phyloP scores from a whole-genome alignment of 225 moss, liverwort and hornwort genomes.

The Anthoceros angustus region DNA sequence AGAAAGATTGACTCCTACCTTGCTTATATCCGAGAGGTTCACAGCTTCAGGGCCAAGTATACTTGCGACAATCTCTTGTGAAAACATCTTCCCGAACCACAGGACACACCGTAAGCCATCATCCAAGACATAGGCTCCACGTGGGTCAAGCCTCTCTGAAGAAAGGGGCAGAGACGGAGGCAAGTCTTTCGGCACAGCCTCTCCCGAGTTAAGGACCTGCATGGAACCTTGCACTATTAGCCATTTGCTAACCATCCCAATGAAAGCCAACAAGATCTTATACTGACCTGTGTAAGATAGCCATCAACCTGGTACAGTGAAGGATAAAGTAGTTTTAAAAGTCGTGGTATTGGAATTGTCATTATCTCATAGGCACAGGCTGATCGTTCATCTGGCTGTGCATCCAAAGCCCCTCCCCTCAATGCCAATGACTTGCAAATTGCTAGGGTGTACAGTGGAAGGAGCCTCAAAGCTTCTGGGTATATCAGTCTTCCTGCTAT shows the following conservation, averaged over 20 bases:
- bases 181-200: constrained; percentile 30
- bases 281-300: constrained; percentile 53
- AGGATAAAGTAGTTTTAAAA: constrained; percentile 61
- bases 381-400: constrained; percentile 62
- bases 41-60: constrained; percentile 65
- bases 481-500: constrained; percentile 76
- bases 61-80: constrained; percentile 52
- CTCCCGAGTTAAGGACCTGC: constrained; percentile 20
- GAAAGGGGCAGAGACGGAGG: constrained; percentile 36
- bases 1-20: constrained; percentile 24
- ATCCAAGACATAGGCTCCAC: constrained; percentile 58
- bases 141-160: constrained; percentile 59
- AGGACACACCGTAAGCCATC: constrained; percentile 70
- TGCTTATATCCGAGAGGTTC: constrained; percentile 37
- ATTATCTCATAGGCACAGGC: constrained; percentile 75
- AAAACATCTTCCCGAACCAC: constrained; percentile 77
- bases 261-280: neutral
- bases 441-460: constrained; percentile 75
- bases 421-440: constrained; percentile 66
- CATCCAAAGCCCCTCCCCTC: constrained; percentile 68
- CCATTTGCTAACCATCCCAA: neutral
- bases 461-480: constrained; percentile 70
- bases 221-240: neutral
- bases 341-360: constrained; percentile 55
- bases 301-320: constrained; percentile 70